Evolutionary conservation across 2,329 filamentous ascomycete genomes (phyloP).

Genomic region (Xylariales sp.): DNA sequence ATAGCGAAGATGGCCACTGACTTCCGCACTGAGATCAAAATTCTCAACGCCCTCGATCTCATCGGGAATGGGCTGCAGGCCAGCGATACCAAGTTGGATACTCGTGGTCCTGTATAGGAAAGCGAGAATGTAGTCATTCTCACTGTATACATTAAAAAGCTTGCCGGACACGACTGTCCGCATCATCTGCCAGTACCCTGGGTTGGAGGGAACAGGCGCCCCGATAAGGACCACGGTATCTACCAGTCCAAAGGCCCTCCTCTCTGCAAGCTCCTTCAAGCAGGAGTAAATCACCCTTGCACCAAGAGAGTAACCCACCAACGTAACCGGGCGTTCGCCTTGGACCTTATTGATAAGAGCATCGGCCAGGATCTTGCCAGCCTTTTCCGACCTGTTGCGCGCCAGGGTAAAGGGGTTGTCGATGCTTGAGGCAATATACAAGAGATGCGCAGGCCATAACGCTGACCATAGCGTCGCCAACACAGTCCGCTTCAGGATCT

Average conservation of each 20-base stretch:
- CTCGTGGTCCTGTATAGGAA: slow-evolving; percentile 84
- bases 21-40: slow-evolving; percentile 47
- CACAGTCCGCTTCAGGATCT: slow-evolving; percentile 70
- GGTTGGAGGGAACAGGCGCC: slow-evolving; percentile 68
- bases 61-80: slow-evolving; percentile 65
- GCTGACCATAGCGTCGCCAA: slow-evolving; percentile 65
- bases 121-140: slow-evolving; percentile 81
- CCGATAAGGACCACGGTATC: slow-evolving; percentile 68
- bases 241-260: slow-evolving; percentile 64
- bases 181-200: slow-evolving; percentile 48
- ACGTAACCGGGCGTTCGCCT: slow-evolving; percentile 62
- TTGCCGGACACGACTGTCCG: slow-evolving; percentile 50
- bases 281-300: slow-evolving; percentile 67
- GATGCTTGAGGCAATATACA: slow-evolving; percentile 63
- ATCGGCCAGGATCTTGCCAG: slow-evolving; percentile 67
- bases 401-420: slow-evolving; percentile 82
- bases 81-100: slow-evolving; percentile 78
- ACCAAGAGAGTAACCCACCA: slow-evolving; percentile 64
- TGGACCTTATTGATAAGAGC: slow-evolving; percentile 64
- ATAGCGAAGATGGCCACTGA: slow-evolving; percentile 49
- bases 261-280: slow-evolving; percentile 57
- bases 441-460: slow-evolving; percentile 64
- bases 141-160: slow-evolving; percentile 83
- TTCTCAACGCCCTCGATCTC: slow-evolving; percentile 62
- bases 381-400: slow-evolving; percentile 73